phyloP scores from a whole-genome alignment of 306 rosid species.

The Dryas alaskensis region DNA sequence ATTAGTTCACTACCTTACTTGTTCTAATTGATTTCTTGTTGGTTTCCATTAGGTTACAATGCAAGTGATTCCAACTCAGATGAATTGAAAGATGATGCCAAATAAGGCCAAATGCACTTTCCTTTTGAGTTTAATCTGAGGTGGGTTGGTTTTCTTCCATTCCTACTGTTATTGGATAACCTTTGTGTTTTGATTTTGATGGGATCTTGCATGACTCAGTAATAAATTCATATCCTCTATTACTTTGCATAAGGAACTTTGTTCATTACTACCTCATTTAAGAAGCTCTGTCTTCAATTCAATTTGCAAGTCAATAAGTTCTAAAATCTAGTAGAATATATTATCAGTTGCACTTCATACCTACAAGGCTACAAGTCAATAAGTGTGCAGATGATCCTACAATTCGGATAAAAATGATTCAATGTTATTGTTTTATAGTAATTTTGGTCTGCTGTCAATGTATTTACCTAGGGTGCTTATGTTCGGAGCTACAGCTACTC shows the following conservation, averaged over 20 bases:
- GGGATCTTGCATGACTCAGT: neutral
- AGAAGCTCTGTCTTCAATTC: neutral
- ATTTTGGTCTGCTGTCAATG: no score
- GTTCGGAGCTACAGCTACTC: no score
- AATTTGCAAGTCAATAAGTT: neutral
- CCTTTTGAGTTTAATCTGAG: slow-evolving; percentile 24
- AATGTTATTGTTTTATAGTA: no score
- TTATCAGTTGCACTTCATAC: no score
- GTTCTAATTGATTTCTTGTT: slow-evolving; percentile 13
- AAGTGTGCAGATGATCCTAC: neutral
- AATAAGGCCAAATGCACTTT: slow-evolving; percentile 25
- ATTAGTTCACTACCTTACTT: slow-evolving; percentile 16
- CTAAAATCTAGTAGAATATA: neutral
- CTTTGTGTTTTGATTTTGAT: neutral
- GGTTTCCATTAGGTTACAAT: slow-evolving; percentile 52
- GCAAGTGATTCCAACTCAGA: slow-evolving; percentile 83
- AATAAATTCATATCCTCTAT: neutral
- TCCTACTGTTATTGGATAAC: neutral
- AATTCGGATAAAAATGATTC: neutral
- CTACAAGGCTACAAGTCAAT: no score
- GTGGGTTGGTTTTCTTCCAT: slow-evolving; percentile 5
- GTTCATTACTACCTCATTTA: neutral
- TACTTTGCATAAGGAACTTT: neutral
- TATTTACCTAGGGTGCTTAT: no score
- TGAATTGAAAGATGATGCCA: slow-evolving; percentile 34